Conservation (phyloP, 2,329 filamentous ascomycete genomes). For the Trichoderma asperellum region DNA sequence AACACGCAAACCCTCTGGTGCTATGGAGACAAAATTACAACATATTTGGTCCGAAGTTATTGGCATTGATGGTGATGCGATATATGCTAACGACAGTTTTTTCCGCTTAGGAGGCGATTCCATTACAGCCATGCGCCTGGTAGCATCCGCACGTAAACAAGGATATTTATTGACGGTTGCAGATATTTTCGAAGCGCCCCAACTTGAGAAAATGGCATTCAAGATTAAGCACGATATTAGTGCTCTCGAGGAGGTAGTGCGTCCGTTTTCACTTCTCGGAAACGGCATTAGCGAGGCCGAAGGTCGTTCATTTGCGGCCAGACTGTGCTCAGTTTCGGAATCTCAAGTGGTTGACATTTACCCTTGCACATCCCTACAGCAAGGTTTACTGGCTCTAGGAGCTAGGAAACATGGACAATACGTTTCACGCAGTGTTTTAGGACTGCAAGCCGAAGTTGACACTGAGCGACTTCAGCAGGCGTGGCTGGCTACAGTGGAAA, state of each 20-base stretch:
- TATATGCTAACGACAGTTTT: slow-evolving; percentile 43
- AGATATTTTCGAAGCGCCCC: background rate
- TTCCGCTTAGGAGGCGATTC: slow-evolving; percentile 48
- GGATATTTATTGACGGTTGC: slow-evolving; percentile 27
- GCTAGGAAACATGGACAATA: slow-evolving; percentile 12
- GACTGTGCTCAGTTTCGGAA: background rate
- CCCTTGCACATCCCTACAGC: slow-evolving; percentile 21
- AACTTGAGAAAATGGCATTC: background rate
- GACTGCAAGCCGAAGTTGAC: slow-evolving; percentile 6
- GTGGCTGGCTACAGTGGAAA: slow-evolving; percentile 13
- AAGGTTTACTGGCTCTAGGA: slow-evolving; percentile 18
- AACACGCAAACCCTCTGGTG: slow-evolving; percentile 24
- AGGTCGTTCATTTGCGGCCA: background rate
- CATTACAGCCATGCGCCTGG: slow-evolving; percentile 46
- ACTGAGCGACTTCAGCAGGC: slow-evolving; percentile 5
- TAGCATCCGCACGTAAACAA: slow-evolving; percentile 40
- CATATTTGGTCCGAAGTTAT: slow-evolving; percentile 47
- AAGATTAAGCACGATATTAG: background rate
- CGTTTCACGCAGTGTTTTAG: slow-evolving; percentile 17
- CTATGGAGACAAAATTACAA: slow-evolving; percentile 32
- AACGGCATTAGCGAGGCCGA: background rate
- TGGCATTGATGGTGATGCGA: slow-evolving; percentile 39
- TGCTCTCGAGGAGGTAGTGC: background rate
- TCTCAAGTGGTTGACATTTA: slow-evolving; percentile 11
- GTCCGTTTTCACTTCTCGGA: background rate